Conservation (phyloP, 805 yeast genomes). For the Barnettozyma vustinii region DNA sequence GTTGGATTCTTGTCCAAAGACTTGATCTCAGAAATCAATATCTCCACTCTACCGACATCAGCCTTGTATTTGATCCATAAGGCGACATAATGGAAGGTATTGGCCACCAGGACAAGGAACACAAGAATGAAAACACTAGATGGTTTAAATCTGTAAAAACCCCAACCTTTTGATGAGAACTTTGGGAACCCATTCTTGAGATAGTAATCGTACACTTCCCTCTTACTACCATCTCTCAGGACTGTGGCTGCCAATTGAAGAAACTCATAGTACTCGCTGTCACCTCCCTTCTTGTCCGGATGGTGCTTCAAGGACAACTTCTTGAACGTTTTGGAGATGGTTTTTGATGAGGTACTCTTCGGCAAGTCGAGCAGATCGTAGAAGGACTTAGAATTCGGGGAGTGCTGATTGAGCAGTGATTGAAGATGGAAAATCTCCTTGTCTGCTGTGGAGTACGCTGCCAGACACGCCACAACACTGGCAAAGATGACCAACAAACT, state of each 20-base stretch:
- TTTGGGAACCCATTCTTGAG: conserved; percentile 79
- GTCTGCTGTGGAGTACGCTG: conserved; percentile 62
- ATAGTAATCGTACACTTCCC: conserved; percentile 81
- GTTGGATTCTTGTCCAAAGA: conserved; percentile 56
- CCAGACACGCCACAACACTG: conserved; percentile 16
- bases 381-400: conserved; percentile 24
- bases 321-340: conserved; percentile 62
- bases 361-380: conserved; percentile 25
- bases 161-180: conserved; percentile 54
- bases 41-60: conserved; percentile 50
- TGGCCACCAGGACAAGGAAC: conserved; percentile 45
- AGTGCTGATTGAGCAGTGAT: conserved; percentile 43
- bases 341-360: conserved; percentile 35
- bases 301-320: conserved; percentile 68
- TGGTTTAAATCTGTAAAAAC: conserved; percentile 65
- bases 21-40: conserved; percentile 46
- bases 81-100: conserved; percentile 53
- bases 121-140: conserved; percentile 46
- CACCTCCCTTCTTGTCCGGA: conserved; percentile 69
- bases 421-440: conserved; percentile 74
- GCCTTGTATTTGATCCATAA: conserved; percentile 46
- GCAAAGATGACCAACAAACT: background rate
- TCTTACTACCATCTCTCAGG: conserved; percentile 44
- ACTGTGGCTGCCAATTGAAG: conserved; percentile 73
- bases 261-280: conserved; percentile 62